Conservation (phyloP, 805 yeast species). For the Myxozyma melibiosi region DNA sequence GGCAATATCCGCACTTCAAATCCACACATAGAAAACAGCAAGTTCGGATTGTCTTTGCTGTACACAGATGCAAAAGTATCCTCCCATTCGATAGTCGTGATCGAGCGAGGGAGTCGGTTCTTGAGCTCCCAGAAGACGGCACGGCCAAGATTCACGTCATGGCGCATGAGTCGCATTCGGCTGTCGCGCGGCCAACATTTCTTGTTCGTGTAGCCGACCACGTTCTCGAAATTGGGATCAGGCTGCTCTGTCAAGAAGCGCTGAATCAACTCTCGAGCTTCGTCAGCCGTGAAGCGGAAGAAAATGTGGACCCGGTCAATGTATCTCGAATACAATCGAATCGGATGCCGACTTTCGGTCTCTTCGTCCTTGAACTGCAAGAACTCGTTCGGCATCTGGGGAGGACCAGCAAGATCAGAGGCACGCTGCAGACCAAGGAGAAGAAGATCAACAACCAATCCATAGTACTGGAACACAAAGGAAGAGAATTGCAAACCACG, state of each 20-base stretch:
- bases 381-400: constrained; percentile 69
- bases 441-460: constrained; percentile 77
- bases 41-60: constrained; percentile 84
- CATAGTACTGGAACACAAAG: constrained; percentile 87
- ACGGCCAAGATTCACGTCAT: constrained; percentile 88
- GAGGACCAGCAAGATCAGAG: constrained; percentile 76
- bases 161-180: constrained; percentile 86
- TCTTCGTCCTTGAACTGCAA: constrained; percentile 64
- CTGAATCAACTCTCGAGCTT: constrained; percentile 71
- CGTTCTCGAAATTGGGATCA: constrained; percentile 87
- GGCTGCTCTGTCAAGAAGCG: constrained; percentile 83
- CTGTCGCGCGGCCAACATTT: constrained; percentile 94
- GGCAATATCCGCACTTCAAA: constrained; percentile 91
- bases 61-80: constrained; percentile 84
- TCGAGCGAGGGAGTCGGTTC: constrained; percentile 73
- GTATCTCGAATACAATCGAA: constrained; percentile 78
- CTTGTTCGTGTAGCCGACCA: constrained; percentile 82
- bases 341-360: constrained; percentile 70
- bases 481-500: constrained; percentile 91
- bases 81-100: constrained; percentile 76
- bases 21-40: constrained; percentile 89
- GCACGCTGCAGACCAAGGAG: constrained; percentile 88
- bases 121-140: constrained; percentile 91
- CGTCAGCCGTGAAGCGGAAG: constrained; percentile 72
- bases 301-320: constrained; percentile 79